phyloP scores from a whole-genome alignment of 345 rosid genomes.

The Excoecaria agallocha region DNA sequence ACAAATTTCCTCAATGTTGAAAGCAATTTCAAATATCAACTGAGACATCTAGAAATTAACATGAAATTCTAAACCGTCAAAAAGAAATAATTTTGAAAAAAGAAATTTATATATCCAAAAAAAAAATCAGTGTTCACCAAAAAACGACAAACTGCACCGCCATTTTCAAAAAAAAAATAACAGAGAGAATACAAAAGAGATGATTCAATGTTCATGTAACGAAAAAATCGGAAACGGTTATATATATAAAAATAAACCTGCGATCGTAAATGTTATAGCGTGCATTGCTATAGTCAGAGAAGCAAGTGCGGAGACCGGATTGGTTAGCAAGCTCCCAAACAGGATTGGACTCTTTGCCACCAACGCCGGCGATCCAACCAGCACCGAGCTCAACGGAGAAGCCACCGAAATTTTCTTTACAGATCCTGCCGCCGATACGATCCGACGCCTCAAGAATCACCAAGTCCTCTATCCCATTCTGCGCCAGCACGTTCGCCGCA shows the following conservation, averaged over 20 bases:
- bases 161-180: not conserved
- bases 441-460: constrained; percentile 84
- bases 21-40: not conserved
- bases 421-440: constrained; percentile 88
- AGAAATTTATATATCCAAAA: not conserved
- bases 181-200: not conserved
- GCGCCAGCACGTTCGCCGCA: constrained; percentile 82
- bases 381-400: constrained; percentile 94
- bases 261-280: constrained; percentile 93
- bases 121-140: not conserved
- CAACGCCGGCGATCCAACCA: constrained; percentile 99
- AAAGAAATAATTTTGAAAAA: not conserved
- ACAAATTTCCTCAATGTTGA: not conserved
- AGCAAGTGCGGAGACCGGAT: constrained; percentile 69
- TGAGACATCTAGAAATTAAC: not conserved
- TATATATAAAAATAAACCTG: constrained; percentile 41
- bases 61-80: not conserved
- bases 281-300: constrained; percentile 96
- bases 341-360: constrained; percentile 79
- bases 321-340: constrained; percentile 78
- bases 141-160: not conserved
- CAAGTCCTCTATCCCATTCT: constrained; percentile 75
- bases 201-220: not conserved
- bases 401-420: constrained; percentile 72
- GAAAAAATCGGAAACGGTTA: not conserved